phyloP scores from a whole-genome alignment of 306 rosid species.

The Prunus armeniaca region DNA sequence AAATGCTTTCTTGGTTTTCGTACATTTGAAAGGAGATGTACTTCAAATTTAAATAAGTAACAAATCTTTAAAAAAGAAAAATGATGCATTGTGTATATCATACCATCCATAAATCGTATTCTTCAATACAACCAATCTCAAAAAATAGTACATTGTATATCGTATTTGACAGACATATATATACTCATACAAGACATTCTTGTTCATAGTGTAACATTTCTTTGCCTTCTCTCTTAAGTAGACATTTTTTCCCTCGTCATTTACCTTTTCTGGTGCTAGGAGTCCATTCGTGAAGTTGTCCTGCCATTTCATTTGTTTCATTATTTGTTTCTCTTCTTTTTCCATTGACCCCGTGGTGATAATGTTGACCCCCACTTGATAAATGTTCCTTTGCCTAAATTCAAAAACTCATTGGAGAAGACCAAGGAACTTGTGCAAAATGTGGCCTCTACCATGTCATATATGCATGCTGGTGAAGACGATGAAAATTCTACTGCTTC shows the following conservation, averaged over 20 bases:
- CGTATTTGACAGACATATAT: not conserved
- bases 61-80: no score
- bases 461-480: not conserved
- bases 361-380: not conserved
- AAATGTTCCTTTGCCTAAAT: not conserved
- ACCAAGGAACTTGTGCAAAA: not conserved
- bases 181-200: not conserved
- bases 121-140: no score
- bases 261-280: not conserved
- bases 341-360: not conserved
- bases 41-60: no score
- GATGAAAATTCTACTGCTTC: not conserved
- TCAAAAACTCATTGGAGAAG: not conserved
- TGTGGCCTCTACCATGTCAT: not conserved
- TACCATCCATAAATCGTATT: no score
- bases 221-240: not conserved
- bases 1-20: no score
- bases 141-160: no score
- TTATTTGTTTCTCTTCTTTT: not conserved
- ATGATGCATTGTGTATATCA: no score
- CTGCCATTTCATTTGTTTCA: not conserved
- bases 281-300: not conserved
- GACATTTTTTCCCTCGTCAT: not conserved
- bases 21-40: no score
- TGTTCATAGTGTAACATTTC: no score